phyloP scores from a whole-genome alignment of 2,329 filamentous ascomycete species.

The Fusarium fujikuroi region DNA sequence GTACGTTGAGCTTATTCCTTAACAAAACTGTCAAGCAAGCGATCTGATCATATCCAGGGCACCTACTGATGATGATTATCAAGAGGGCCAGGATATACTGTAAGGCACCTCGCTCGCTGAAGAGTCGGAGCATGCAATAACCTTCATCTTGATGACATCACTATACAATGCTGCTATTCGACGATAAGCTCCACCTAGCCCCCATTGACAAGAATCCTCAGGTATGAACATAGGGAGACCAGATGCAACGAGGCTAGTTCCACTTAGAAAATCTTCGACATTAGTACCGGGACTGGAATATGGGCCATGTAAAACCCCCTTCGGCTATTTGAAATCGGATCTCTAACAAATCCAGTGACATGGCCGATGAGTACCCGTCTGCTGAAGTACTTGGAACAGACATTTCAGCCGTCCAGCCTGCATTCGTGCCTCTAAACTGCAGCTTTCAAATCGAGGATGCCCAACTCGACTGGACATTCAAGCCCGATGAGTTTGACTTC shows the following conservation, averaged over 20 bases:
- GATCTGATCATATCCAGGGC: conserved; percentile 12
- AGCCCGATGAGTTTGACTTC: conserved; percentile 61
- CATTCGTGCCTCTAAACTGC: conserved; percentile 46
- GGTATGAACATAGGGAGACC: background rate
- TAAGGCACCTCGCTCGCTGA: background rate
- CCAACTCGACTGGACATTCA: conserved; percentile 56
- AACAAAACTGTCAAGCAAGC: background rate
- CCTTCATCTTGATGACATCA: conserved; percentile 13
- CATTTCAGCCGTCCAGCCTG: conserved; percentile 50
- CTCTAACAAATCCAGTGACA: conserved; percentile 28
- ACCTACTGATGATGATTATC: conserved; percentile 30
- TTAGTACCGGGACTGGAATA: conserved; percentile 68
- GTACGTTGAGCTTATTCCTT: background rate
- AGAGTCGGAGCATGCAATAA: background rate
- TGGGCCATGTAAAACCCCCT: conserved; percentile 55
- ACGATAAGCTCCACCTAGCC: conserved; percentile 51
- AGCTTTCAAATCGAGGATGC: conserved; percentile 51
- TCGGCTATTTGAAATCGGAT: background rate
- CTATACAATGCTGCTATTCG: conserved; percentile 41
- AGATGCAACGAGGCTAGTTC: background rate
- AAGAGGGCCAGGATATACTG: conserved; percentile 25
- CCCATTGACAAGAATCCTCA: conserved; percentile 20
- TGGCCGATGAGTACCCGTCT: conserved; percentile 46
- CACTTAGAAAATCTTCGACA: conserved; percentile 52
- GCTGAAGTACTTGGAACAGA: conserved; percentile 50